A percentile compares a stretch with the other conserved stretches of the same genome.
phyloP scores from a whole-genome alignment of 305 asterid genomes.

The Fraxinus nigra region DNA sequence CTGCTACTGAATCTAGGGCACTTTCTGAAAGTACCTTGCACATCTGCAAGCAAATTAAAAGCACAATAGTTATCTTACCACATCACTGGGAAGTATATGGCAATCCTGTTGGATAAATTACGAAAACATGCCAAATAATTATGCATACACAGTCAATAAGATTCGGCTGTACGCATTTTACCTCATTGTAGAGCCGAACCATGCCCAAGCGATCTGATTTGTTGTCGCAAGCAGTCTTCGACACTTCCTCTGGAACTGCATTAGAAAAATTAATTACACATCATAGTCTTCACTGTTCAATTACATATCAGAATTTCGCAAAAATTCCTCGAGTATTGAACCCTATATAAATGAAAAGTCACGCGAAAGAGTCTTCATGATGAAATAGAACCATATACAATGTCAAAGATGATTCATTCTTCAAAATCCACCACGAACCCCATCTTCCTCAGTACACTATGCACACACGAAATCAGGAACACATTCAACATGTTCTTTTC shows the following conservation, averaged over 20 bases:
- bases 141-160: not conserved
- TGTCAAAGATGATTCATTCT: not conserved
- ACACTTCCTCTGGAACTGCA: constrained; percentile 71
- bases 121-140: constrained; percentile 3
- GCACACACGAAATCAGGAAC: constrained; percentile 3
- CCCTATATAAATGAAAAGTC: not conserved
- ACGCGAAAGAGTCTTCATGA: not conserved
- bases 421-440: not conserved
- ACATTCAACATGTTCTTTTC: not conserved
- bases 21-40: constrained; percentile 46
- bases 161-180: constrained; percentile 18
- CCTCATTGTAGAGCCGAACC: constrained; percentile 79
- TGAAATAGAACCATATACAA: not conserved
- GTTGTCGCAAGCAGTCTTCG: constrained; percentile 55
- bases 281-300: not conserved
- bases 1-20: constrained; percentile 42
- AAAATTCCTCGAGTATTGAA: not conserved
- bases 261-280: constrained; percentile 11
- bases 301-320: not conserved
- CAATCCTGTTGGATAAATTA: not conserved
- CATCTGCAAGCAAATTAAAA: constrained; percentile 44
- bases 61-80: constrained; percentile 3
- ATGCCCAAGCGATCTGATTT: constrained; percentile 54
- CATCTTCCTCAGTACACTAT: constrained; percentile 6
- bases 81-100: not conserved